These are phyloP conservation scores for Tympanopsis confertula DNA, from an alignment of 2,329 filamentous ascomycete species.

Conservation along the genomic window DNA sequence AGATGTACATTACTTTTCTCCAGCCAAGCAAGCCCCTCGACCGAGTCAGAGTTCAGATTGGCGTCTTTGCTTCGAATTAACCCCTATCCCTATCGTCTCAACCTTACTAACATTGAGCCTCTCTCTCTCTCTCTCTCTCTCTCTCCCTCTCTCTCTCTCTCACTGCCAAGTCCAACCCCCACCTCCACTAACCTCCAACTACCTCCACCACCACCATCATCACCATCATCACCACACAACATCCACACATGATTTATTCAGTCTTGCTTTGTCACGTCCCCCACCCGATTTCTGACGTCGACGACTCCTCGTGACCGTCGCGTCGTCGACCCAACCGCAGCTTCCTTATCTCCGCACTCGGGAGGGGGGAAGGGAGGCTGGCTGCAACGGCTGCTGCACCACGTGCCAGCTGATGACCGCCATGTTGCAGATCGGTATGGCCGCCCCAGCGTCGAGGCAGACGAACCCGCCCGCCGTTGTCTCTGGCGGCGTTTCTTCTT, in stretches of 20 bases:
- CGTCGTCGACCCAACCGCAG: too few relatives aligned
- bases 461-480: too few relatives aligned
- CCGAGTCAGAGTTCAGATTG: not conserved
- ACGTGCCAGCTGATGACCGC: too few relatives aligned
- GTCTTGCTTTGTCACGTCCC: too few relatives aligned
- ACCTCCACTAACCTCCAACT: constrained; percentile 13
- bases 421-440: not conserved
- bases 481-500: too few relatives aligned
- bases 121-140: constrained; percentile 6
- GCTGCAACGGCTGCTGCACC: too few relatives aligned
- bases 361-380: too few relatives aligned
- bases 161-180: constrained; percentile 7
- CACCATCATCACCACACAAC: constrained; percentile 7
- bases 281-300: too few relatives aligned
- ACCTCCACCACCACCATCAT: constrained; percentile 7
- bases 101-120: constrained; percentile 6
- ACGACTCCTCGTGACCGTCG: too few relatives aligned
- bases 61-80: not conserved
- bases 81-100: not conserved
- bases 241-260: constrained; percentile 3
- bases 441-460: too few relatives aligned
- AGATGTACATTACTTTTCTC: not conserved
- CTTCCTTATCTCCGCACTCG: too few relatives aligned
- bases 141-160: constrained; percentile 7
- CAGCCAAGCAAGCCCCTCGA: not conserved